Evolutionary conservation across 108 stramenopile species (phyloP), one percentile per base, ranked within the genome.

Genomic region (Skeletonema grethae): DNA sequence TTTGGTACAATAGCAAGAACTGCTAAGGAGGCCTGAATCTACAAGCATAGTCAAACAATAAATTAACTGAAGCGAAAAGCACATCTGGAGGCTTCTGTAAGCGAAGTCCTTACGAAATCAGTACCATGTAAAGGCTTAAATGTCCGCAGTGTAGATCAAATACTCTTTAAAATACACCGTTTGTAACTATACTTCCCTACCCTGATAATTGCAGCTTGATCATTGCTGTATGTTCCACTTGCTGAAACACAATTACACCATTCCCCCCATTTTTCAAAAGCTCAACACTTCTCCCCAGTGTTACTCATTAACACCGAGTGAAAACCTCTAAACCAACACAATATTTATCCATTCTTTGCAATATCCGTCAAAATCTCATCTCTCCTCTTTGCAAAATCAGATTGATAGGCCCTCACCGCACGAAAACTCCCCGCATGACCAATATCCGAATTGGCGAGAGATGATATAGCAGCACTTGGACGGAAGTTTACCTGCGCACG

Each of bases 351-450:
- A 60, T 67, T 80, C 69, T 70, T 76, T 6, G 75, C 75, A 65
- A 83, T 56, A 24, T 79, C 78, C 10, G 77, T 83, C 65, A 86
- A 66, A 58, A 89, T 68, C 62, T 83, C 87, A 66, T 82, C 86
- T 61, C 86, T 79, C 48, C 83, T 86, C 59, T 76, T 65, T 7
- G 72, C 72, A 41, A 82, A 84, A 65, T 84, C 70, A 8, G 74
- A 74, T 31, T 84, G 72, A 79, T 90, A 90, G 62, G 75, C 86
- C 18, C 73, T 70, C 46, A 73, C 57, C 0, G 86, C 83, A 34
- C 77, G 69, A 72, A 77, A 87, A 4, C 86, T 87, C 61, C 77
- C 78, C 12, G 76, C 75, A 63, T 72, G 43, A 15, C 89, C 89
- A 13, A 73, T 84, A 4, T 76, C 80, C 28, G 62, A 69, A 48